Conservation (phyloP, 257 asterid genomes). For the Verbena officinalis region DNA sequence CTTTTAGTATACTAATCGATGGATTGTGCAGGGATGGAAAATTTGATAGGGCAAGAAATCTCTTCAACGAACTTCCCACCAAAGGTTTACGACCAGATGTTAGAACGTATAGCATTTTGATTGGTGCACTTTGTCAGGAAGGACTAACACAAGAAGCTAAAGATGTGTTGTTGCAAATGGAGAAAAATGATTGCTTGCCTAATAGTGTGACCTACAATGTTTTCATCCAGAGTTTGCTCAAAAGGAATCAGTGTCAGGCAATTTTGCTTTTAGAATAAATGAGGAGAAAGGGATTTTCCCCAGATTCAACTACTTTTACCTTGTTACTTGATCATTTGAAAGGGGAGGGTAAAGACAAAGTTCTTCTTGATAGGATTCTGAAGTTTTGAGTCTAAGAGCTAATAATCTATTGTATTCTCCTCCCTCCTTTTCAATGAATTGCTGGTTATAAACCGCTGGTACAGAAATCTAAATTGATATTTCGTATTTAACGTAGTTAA, state of each 20-base stretch:
- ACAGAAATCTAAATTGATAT: too few relatives aligned
- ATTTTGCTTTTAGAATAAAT: slow-evolving; percentile 13
- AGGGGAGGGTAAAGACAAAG: too few relatives aligned
- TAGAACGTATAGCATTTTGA: background rate
- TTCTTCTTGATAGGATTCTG: background rate
- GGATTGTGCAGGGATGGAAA: slow-evolving; percentile 18
- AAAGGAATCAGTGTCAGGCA: slow-evolving; percentile 8
- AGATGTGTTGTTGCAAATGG: too few relatives aligned
- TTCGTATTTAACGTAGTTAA: too few relatives aligned
- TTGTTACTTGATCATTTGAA: background rate
- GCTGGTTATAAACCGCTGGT: too few relatives aligned
- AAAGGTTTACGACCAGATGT: too few relatives aligned
- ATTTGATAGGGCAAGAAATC: background rate
- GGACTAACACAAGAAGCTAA: slow-evolving; percentile 12
- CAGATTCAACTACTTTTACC: background rate
- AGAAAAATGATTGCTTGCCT: too few relatives aligned
- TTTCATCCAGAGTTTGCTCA: slow-evolving; percentile 12
- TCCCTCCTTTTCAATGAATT: too few relatives aligned
- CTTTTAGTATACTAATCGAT: too few relatives aligned
- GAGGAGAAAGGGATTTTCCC: background rate
- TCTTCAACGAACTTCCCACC: background rate
- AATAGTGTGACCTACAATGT: too few relatives aligned
- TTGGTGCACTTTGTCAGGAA: background rate
- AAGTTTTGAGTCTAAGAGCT: background rate
- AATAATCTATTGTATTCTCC: too few relatives aligned